These are phyloP conservation scores for Cryptosporidium meleagridis DNA, from an alignment of 169 alveolate genomes.

Conservation along the genomic window DNA sequence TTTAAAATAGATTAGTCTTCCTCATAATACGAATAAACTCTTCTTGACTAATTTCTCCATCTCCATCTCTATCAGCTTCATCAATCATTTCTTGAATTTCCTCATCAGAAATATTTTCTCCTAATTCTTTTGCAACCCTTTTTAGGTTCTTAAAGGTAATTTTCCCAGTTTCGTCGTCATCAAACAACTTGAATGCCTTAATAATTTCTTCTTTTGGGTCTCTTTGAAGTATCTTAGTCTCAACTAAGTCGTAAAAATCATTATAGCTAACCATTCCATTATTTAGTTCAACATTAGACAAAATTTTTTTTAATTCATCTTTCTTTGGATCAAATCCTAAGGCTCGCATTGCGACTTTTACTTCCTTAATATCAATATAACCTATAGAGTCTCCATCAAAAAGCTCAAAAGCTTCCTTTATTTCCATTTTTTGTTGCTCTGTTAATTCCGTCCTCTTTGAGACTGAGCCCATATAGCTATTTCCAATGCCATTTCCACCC, in stretches of 20 bases:
- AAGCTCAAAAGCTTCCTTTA: conserved; percentile 97
- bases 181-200: conserved; percentile 95
- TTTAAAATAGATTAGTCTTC: conserved; percentile 91
- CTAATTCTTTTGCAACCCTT: conserved; percentile 96
- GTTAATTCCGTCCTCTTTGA: conserved; percentile 83
- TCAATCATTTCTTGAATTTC: conserved; percentile 98
- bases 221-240: conserved; percentile 88
- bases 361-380: conserved; percentile 94
- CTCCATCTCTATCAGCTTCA: conserved; percentile 96
- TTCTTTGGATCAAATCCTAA: conserved; percentile 97
- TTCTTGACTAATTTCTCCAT: conserved; percentile 95
- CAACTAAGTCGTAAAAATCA: conserved; percentile 85
- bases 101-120: conserved; percentile 96
- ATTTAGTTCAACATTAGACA: conserved; percentile 81
- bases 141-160: conserved; percentile 92
- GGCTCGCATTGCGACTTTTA: conserved; percentile 99
- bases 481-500: conserved; percentile 25
- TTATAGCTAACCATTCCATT: conserved; percentile 81
- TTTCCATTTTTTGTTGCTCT: conserved; percentile 90
- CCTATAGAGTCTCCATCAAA: conserved; percentile 98
- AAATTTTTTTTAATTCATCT: conserved; percentile 90
- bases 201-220: conserved; percentile 96
- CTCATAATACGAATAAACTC: conserved; percentile 96
- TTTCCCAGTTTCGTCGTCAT: conserved; percentile 94
- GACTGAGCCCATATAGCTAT: conserved; percentile 11